phyloP scores from a whole-genome alignment of 2,329 filamentous ascomycete species.

The Cladosporium sp. region DNA sequence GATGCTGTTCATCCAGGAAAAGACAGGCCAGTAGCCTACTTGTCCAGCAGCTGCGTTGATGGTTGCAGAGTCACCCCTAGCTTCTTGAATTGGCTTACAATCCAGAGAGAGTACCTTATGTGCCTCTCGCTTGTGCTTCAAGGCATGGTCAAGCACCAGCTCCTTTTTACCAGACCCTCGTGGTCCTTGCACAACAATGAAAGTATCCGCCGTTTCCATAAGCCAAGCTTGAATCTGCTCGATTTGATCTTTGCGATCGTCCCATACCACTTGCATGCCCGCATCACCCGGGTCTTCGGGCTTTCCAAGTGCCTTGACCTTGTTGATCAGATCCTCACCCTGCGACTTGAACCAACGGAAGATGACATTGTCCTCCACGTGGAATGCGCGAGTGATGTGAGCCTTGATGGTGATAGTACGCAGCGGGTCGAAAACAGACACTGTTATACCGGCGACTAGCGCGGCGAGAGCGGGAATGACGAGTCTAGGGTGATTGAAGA shows the following conservation, averaged over 20 bases:
- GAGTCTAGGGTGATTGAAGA: slow-evolving; percentile 79
- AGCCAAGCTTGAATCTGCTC: slow-evolving; percentile 80
- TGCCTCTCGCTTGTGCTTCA: slow-evolving; percentile 57
- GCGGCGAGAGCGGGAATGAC: slow-evolving; percentile 81
- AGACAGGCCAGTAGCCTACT: slow-evolving; percentile 88
- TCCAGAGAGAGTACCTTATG: slow-evolving; percentile 81
- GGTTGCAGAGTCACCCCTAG: slow-evolving; percentile 78
- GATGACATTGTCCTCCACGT: slow-evolving; percentile 66
- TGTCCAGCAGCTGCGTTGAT: slow-evolving; percentile 76
- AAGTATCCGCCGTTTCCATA: slow-evolving; percentile 83
- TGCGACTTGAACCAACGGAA: slow-evolving; percentile 80
- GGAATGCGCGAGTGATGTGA: slow-evolving; percentile 75
- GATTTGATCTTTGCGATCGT: slow-evolving; percentile 77
- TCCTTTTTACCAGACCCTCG: slow-evolving; percentile 88
- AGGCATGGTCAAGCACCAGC: slow-evolving; percentile 77
- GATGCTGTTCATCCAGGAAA: slow-evolving; percentile 94
- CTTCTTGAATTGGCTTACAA: slow-evolving; percentile 90
- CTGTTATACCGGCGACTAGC: slow-evolving; percentile 74
- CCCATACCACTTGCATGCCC: slow-evolving; percentile 78
- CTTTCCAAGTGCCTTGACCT: slow-evolving; percentile 42
- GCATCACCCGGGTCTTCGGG: slow-evolving; percentile 53
- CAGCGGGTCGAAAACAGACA: slow-evolving; percentile 90
- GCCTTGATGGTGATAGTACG: slow-evolving; percentile 88
- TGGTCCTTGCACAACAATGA: slow-evolving; percentile 89
- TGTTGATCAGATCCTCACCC: slow-evolving; percentile 56